A percentile compares a stretch with the other conserved stretches of the same genome.
Evolutionary conservation across 371 early-diverging fungal species (phyloP).

Genomic region (Mortierella sp.): DNA sequence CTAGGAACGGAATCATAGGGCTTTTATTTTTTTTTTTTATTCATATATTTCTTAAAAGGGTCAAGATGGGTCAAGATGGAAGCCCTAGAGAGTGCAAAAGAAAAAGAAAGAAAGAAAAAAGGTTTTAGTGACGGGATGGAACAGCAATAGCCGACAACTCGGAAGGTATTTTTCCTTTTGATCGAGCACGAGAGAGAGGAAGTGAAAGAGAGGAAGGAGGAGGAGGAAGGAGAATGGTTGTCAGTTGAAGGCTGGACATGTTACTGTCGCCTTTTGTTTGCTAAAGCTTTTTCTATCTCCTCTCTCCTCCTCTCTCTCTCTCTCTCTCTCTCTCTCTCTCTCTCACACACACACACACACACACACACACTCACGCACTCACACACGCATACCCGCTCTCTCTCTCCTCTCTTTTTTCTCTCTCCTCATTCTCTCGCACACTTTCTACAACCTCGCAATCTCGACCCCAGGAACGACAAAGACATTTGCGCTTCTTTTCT

Average conservation of each 20-base stretch:
- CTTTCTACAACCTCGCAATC: not conserved
- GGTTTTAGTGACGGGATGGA: not conserved
- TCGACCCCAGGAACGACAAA: not conserved
- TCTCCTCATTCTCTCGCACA: not conserved
- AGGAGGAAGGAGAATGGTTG: not conserved
- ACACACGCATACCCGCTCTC: conserved; percentile 4
- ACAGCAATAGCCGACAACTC: not conserved
- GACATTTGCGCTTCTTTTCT: not conserved
- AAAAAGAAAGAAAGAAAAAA: not conserved
- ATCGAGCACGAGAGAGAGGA: no score
- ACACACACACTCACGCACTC: not conserved
- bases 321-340: conserved; percentile 8
- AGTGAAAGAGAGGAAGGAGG: not conserved
- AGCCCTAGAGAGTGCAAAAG: no score
- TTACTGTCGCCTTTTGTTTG: conserved; percentile 3
- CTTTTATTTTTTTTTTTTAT: conserved; percentile 6
- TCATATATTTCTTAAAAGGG: not conserved
- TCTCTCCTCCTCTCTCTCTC: conserved; percentile 1
- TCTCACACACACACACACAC: not conserved
- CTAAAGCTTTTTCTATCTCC: conserved; percentile 1
- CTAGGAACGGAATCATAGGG: not conserved
- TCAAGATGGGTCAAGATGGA: not conserved
- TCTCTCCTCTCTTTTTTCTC: not conserved
- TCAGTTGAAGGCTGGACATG: conserved; percentile 3
- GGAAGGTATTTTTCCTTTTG: no score